Base-by-base conservation (phyloP, 1,284 basidiomycete species). In the Cryptococcus sp. region DNA sequence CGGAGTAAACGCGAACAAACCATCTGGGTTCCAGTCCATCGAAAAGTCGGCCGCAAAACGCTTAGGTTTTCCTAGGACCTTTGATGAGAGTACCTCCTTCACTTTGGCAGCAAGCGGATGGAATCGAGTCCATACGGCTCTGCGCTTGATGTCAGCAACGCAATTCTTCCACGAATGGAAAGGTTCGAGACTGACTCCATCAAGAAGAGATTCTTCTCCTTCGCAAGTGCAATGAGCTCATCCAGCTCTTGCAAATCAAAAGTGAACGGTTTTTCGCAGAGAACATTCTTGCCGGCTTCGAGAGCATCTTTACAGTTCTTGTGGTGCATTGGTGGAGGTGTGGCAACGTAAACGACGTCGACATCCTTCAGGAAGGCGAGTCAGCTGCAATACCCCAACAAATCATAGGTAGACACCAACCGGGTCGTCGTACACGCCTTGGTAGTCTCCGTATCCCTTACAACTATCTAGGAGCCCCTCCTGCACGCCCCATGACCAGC, bases 301-400 rank as follows among this genome's bases (percentile, higher is more conserved):
- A 94, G 84, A 10, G 88, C 88, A 50, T 85, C 86, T 62, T 88
- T 80, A 0, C 89, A 85, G 67, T 91, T 90, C 57, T 82, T 80
- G 72, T 91, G 91, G 80, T 96, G 93, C 60, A 83, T 82, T 0
- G 89, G 88, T 73, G 94, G 91, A 5, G 92, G 93, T 1, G 93
- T 93, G 20, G 89, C 89, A 53, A 93, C 87, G 77, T 92, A 93
- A 52, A 93, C 80, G 2, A 81, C 88, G 65, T 92, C 86, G 26
- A 93, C 87, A 55, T 88, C 80, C 88, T 91, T 61, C 5, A 15
- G 16, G 10, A 44, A 8, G 1, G 13, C 3, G n/a, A 23, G 41
- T 44, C n/a, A 23, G n/a, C 41, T 23, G 22, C 10, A 16, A 23
- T 15, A 15, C 41, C 10, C 29, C 1, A 15, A 2, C 19, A 23